Evolutionary conservation across 192 early-diverging fungal species (phyloP).

Genomic region (Backusella liffmaniae): DNA sequence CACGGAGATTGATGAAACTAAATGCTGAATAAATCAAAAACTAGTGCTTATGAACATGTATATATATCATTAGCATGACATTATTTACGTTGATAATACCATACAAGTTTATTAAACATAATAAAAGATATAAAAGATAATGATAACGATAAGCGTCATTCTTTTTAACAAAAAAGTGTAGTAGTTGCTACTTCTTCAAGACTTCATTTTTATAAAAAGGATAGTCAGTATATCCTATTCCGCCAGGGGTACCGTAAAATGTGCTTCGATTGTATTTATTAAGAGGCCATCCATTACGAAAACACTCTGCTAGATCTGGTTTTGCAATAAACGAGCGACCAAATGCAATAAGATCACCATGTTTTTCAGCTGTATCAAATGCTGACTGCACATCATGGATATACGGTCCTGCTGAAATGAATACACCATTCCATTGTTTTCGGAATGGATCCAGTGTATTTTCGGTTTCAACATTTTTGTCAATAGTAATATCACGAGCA

Average conservation of each 20-base stretch:
- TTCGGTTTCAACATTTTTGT: too few relatives aligned
- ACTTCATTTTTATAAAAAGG: conserved; percentile 4
- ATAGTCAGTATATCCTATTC: neutral
- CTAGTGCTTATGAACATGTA: too few relatives aligned
- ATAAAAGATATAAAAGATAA: too few relatives aligned
- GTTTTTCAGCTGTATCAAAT: conserved; percentile 13
- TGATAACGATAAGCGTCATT: too few relatives aligned
- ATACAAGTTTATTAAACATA: too few relatives aligned
- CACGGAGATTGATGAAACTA: too few relatives aligned
- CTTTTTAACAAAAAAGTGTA: too few relatives aligned
- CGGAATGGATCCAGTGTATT: conserved; percentile 13
- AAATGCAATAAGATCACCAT: neutral
- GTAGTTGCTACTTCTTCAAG: neutral
- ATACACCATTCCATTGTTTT: conserved; percentile 14
- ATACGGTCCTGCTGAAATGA: conserved; percentile 24
- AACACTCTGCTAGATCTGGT: neutral
- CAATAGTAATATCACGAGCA: conserved; percentile 37
- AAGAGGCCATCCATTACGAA: neutral
- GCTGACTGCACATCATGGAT: conserved; percentile 4
- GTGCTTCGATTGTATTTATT: neutral
- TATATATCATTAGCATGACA: too few relatives aligned
- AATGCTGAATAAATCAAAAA: too few relatives aligned
- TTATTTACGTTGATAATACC: too few relatives aligned
- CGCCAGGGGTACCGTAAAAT: neutral
- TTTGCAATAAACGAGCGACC: neutral